A percentile compares a stretch with the other conserved stretches of the same genome.
Conservation (phyloP, 768 basidiomycete species). For the Mycena indigotica region DNA sequence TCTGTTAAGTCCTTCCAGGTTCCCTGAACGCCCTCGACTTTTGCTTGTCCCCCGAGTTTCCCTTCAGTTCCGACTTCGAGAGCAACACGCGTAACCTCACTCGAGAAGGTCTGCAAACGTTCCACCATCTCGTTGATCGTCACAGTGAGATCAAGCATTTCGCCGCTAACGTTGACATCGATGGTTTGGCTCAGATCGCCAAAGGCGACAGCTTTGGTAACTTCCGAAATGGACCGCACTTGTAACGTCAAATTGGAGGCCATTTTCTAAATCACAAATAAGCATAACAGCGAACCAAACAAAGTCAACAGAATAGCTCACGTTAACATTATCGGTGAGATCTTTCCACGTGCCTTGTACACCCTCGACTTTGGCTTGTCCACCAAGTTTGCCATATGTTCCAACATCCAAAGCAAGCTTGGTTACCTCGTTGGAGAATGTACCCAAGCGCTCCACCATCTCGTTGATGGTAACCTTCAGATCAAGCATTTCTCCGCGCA, state of each 20-base stretch:
- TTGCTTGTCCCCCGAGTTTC: constrained; percentile 69
- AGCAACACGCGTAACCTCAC: constrained; percentile 70
- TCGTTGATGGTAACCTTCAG: constrained; percentile 21
- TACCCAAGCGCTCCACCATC: constrained; percentile 31
- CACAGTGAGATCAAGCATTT: constrained; percentile 85
- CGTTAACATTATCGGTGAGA: constrained; percentile 69
- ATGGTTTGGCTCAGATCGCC: constrained; percentile 93
- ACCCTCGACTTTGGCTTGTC: constrained; percentile 84
- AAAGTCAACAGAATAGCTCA: not conserved
- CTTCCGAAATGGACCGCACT: constrained; percentile 81
- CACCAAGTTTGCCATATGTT: constrained; percentile 87
- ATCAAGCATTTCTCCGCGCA: constrained; percentile 18
- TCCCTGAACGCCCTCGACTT: constrained; percentile 69
- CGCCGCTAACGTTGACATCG: constrained; percentile 82
- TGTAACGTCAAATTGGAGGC: constrained; percentile 70
- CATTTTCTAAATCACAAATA: constrained; percentile 74
- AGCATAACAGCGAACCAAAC: not conserved
- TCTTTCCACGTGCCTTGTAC: constrained; percentile 93
- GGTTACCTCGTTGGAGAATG: constrained; percentile 69
- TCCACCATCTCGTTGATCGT: constrained; percentile 80
- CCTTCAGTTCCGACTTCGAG: constrained; percentile 54
- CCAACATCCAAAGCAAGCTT: constrained; percentile 85
- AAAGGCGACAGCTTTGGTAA: constrained; percentile 87
- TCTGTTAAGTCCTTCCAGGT: constrained; percentile 67
- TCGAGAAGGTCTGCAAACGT: constrained; percentile 53